phyloP scores from a whole-genome alignment of 345 rosid genomes.

The Arabis hirsuta region DNA sequence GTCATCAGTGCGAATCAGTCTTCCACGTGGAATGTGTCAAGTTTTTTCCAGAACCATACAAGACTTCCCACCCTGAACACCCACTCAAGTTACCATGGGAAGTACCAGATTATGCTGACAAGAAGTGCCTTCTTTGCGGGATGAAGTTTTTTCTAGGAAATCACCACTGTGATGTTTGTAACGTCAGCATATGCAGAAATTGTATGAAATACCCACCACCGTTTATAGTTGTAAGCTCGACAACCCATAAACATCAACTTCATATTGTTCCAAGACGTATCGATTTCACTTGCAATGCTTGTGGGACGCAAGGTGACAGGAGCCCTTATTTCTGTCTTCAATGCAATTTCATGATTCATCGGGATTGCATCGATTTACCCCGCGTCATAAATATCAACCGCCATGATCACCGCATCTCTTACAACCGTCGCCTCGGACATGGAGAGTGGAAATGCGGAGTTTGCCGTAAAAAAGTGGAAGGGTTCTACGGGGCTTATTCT shows the following conservation, averaged over 20 bases:
- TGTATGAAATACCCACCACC: slow-evolving; percentile 18
- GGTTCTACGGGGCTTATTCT: slow-evolving; percentile 18
- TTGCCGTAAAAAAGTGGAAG: not conserved
- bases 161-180: slow-evolving; percentile 22
- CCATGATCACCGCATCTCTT: slow-evolving; percentile 13
- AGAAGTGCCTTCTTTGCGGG: not conserved
- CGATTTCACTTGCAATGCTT: slow-evolving; percentile 24
- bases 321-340: slow-evolving; percentile 22
- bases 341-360: slow-evolving; percentile 25
- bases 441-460: not conserved
- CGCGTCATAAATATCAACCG: slow-evolving; percentile 20
- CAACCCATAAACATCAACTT: slow-evolving; percentile 13
- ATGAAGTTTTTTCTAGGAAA: accelerated
- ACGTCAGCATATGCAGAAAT: not conserved
- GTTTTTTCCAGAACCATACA: not conserved
- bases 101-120: not conserved
- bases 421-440: slow-evolving; percentile 2
- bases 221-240: not conserved
- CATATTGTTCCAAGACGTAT: slow-evolving; percentile 9
- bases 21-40: not conserved
- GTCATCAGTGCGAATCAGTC: not conserved
- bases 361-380: not conserved
- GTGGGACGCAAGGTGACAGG: slow-evolving; percentile 9
- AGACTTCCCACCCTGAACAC: slow-evolving; percentile 15
- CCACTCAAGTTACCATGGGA: not conserved